Conservation (phyloP, 257 asterid species). For the Lavandula angustifolia region DNA sequence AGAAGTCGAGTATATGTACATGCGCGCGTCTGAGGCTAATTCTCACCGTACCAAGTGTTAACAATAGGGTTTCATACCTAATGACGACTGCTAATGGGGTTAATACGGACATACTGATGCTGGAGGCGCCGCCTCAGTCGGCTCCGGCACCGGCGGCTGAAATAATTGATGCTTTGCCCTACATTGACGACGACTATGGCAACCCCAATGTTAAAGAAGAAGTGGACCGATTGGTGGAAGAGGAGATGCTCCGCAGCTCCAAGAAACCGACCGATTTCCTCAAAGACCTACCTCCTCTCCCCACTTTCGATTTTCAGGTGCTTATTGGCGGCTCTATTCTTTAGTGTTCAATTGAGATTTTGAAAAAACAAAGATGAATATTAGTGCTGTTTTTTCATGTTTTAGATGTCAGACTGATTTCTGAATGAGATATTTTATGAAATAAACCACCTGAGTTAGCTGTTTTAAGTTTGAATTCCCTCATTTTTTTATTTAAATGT, state of each 20-base stretch:
- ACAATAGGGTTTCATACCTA: constrained; percentile 23
- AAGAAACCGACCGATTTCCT: constrained; percentile 94
- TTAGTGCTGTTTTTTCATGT: constrained; percentile 5
- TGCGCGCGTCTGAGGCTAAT: constrained; percentile 8
- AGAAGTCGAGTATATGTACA: background rate
- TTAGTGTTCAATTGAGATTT: background rate
- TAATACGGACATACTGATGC: constrained; percentile 65
- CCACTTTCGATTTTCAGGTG: constrained; percentile 66
- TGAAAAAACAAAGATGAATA: background rate
- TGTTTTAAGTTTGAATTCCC: background rate
- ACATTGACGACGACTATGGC: constrained; percentile 93
- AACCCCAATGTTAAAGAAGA: constrained; percentile 71
- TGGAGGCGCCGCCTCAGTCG: constrained; percentile 79
- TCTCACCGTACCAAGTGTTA: background rate
- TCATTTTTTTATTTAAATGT: constrained; percentile 8
- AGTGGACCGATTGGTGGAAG: constrained; percentile 89
- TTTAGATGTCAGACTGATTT: constrained; percentile 10
- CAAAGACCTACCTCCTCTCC: constrained; percentile 83
- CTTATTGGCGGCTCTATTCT: background rate
- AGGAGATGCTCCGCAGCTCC: constrained; percentile 88
- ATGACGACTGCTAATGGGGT: constrained; percentile 42
- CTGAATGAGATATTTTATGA: background rate
- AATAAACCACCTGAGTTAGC: background rate
- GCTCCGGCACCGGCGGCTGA: constrained; percentile 50
- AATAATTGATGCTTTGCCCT: constrained; percentile 89